Percentiles rank a stretch among this genome's conserved stretches.
phyloP scores from a whole-genome alignment of 116 monocot species.

The Dioscorea cayenensis region DNA sequence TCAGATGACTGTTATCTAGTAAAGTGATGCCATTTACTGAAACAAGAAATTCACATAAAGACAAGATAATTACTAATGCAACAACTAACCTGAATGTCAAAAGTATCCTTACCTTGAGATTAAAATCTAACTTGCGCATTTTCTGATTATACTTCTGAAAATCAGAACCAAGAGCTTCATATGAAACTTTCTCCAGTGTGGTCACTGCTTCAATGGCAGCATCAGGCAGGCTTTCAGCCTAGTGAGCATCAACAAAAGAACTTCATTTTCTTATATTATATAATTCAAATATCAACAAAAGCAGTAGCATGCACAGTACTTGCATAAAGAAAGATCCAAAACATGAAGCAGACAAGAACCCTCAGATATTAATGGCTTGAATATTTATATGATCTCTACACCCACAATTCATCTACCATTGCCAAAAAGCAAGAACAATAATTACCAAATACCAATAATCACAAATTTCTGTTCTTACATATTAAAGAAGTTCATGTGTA shows the following conservation, averaged over 20 bases:
- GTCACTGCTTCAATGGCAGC: conserved; percentile 55
- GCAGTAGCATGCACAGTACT: background rate
- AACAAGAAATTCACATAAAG: background rate
- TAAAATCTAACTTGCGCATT: conserved; percentile 82
- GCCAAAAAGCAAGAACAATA: too few relatives aligned
- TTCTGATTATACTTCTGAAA: conserved; percentile 95
- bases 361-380: too few relatives aligned
- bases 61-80: background rate
- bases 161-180: conserved; percentile 69
- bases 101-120: conserved; percentile 68
- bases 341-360: too few relatives aligned
- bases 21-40: background rate
- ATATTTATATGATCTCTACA: too few relatives aligned
- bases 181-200: conserved; percentile 63
- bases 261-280: background rate
- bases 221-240: conserved; percentile 50
- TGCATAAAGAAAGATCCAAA: too few relatives aligned
- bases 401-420: too few relatives aligned
- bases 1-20: background rate
- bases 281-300: background rate
- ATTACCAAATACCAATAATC: too few relatives aligned
- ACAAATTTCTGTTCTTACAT: too few relatives aligned
- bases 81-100: background rate
- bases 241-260: conserved; percentile 14
- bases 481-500: too few relatives aligned